Conservation (phyloP, 2,329 filamentous ascomycete species). For the Cladophialophora yegresii region DNA sequence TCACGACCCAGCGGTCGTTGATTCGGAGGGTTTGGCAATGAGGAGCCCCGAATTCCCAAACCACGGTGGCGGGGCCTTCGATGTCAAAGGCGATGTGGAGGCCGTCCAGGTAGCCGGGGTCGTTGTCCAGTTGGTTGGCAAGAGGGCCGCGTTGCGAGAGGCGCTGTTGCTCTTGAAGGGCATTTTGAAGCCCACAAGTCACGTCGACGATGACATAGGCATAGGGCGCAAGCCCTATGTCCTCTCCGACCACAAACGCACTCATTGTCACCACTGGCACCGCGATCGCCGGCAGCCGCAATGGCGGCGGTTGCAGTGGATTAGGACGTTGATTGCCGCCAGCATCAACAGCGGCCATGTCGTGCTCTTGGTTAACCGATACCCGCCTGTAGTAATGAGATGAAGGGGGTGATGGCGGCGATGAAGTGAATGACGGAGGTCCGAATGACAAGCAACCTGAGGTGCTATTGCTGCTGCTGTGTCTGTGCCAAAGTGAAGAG, state of each 20-base stretch:
- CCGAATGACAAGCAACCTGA: slow-evolving; percentile 8
- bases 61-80: slow-evolving; percentile 12
- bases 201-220: slow-evolving; percentile 28
- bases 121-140: slow-evolving; percentile 12
- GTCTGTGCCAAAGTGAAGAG: slow-evolving; percentile 24
- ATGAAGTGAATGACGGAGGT: neutral
- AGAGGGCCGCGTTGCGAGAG: neutral
- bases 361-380: neutral
- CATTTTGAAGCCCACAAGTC: slow-evolving; percentile 19
- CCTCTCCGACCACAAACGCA: slow-evolving; percentile 20
- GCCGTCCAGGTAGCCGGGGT: slow-evolving; percentile 18
- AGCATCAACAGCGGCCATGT: neutral
- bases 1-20: slow-evolving; percentile 37
- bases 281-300: slow-evolving; percentile 18
- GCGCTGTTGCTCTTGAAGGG: slow-evolving; percentile 7
- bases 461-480: slow-evolving; percentile 13
- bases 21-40: slow-evolving; percentile 6
- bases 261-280: slow-evolving; percentile 21
- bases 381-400: slow-evolving; percentile 1
- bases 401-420: neutral
- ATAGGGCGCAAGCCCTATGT: slow-evolving; percentile 16
- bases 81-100: slow-evolving; percentile 17
- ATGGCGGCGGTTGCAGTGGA: slow-evolving; percentile 10
- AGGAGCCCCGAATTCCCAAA: slow-evolving; percentile 10
- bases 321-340: slow-evolving; percentile 1